These are phyloP conservation scores for Monilinia fructicola DNA, from an alignment of 2,329 filamentous ascomycete species.

Conservation along the genomic window DNA sequence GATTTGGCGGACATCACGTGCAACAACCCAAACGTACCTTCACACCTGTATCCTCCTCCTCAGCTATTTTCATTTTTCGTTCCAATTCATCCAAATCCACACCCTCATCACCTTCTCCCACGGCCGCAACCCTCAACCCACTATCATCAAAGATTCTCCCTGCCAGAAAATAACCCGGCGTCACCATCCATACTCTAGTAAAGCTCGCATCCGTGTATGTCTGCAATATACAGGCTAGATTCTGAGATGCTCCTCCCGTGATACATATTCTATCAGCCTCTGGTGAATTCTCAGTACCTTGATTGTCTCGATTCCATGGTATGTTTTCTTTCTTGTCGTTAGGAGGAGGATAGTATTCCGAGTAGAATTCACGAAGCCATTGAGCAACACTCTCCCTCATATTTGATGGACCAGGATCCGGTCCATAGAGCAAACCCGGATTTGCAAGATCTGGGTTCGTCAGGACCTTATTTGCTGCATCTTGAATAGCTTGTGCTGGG, in stretches of 20 bases:
- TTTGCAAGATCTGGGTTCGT: constrained; percentile 58
- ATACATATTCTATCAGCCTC: constrained; percentile 65
- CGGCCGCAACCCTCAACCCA: constrained; percentile 68
- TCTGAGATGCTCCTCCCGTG: constrained; percentile 83
- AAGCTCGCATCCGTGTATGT: constrained; percentile 77
- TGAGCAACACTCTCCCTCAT: constrained; percentile 65
- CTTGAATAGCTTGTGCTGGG: constrained; percentile 41
- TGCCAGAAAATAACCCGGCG: constrained; percentile 81
- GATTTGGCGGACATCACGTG: neutral
- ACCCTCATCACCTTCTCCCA: constrained; percentile 77
- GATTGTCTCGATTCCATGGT: constrained; percentile 1
- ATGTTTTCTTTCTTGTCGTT: neutral
- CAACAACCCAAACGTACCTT: constrained; percentile 4
- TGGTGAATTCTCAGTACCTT: neutral
- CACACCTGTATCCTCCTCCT: constrained; percentile 19
- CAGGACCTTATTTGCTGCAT: constrained; percentile 55
- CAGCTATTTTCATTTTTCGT: constrained; percentile 29
- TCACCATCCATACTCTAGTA: constrained; percentile 79
- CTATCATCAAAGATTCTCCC: constrained; percentile 83
- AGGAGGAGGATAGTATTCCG: neutral
- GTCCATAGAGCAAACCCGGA: constrained; percentile 60
- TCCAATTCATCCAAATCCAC: constrained; percentile 66
- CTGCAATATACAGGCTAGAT: constrained; percentile 71
- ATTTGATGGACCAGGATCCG: constrained; percentile 71
- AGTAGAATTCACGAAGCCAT: constrained; percentile 63